These are phyloP conservation scores for Wickerhamiella nectarea DNA, from an alignment of 805 yeast genomes.

Conservation along the genomic window DNA sequence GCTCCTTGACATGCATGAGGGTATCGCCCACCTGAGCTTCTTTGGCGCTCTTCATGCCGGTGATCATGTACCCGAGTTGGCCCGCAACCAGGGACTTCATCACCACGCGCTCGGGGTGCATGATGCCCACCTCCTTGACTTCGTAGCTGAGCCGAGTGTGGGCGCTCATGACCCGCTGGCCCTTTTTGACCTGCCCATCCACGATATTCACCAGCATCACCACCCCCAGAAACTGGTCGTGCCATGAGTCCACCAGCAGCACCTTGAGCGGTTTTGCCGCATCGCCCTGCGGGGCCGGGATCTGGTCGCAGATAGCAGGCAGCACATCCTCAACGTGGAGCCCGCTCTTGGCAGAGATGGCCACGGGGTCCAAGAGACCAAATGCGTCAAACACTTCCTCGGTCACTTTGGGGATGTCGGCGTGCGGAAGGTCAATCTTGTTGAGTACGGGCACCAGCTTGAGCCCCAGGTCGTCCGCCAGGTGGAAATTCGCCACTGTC, in stretches of 20 bases:
- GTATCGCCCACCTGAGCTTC: conserved; percentile 93
- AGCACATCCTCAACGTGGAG: conserved; percentile 60
- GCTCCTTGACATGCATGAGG: conserved; percentile 39
- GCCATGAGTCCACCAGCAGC: conserved; percentile 94
- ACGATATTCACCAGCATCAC: conserved; percentile 71
- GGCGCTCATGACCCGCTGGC: conserved; percentile 63
- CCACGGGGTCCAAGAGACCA: conserved; percentile 52
- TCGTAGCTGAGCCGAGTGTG: conserved; percentile 69
- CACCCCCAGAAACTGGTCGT: conserved; percentile 84
- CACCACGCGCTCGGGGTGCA: conserved; percentile 77
- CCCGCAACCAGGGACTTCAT: conserved; percentile 63
- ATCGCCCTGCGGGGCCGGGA: conserved; percentile 67
- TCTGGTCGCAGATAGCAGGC: conserved; percentile 66
- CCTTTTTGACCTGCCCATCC: conserved; percentile 66
- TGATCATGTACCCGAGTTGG: conserved; percentile 88
- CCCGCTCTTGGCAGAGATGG: conserved; percentile 89
- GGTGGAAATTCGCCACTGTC: conserved; percentile 90
- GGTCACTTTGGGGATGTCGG: conserved; percentile 66
- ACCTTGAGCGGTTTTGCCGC: conserved; percentile 45
- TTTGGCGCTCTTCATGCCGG: conserved; percentile 78
- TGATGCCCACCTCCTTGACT: conserved; percentile 83
- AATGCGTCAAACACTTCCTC: conserved; percentile 78
- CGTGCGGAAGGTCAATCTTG: conserved; percentile 79
- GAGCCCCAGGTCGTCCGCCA: conserved; percentile 76
- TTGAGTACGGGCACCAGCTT: conserved; percentile 79